Evolutionary conservation across 805 yeast genomes (phyloP).

Genomic region (Kluyveromyces dobzhanskii): DNA sequence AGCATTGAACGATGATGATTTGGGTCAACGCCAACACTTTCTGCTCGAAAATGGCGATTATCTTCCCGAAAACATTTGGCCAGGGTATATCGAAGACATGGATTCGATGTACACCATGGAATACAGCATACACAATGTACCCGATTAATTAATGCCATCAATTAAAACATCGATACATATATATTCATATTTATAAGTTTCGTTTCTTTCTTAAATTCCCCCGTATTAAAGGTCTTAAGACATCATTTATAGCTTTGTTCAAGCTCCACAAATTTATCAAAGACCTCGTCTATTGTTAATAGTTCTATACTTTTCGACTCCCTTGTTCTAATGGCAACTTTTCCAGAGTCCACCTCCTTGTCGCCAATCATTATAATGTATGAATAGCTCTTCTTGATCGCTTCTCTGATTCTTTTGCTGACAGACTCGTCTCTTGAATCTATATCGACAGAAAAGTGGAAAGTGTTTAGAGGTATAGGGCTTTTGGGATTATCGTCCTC

Average conservation of each 20-base stretch:
- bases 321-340: conserved; percentile 56
- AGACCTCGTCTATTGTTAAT: conserved; percentile 43
- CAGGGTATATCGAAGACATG: conserved; percentile 31
- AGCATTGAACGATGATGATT: conserved; percentile 37
- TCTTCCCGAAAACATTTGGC: conserved; percentile 50
- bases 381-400: conserved; percentile 63
- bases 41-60: conserved; percentile 42
- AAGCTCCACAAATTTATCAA: conserved; percentile 42
- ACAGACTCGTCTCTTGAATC: conserved; percentile 72
- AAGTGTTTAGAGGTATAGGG: conserved; percentile 49
- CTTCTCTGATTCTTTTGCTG: conserved; percentile 73
- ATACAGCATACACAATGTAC: conserved; percentile 8
- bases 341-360: conserved; percentile 54
- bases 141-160: no score
- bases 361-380: conserved; percentile 85
- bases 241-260: conserved; percentile 35
- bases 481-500: conserved; percentile 26
- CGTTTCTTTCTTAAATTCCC: no score
- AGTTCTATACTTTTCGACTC: conserved; percentile 38
- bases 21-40: conserved; percentile 35
- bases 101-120: conserved; percentile 22
- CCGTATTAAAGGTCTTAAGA: no score
- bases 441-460: conserved; percentile 64
- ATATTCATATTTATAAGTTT: conserved; percentile 24
- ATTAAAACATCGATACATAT: conserved; percentile 3